A percentile compares a stretch with the other conserved stretches of the same genome.
Conservation (phyloP, 208 protist species). For the Endotrypanum monterogeii region DNA sequence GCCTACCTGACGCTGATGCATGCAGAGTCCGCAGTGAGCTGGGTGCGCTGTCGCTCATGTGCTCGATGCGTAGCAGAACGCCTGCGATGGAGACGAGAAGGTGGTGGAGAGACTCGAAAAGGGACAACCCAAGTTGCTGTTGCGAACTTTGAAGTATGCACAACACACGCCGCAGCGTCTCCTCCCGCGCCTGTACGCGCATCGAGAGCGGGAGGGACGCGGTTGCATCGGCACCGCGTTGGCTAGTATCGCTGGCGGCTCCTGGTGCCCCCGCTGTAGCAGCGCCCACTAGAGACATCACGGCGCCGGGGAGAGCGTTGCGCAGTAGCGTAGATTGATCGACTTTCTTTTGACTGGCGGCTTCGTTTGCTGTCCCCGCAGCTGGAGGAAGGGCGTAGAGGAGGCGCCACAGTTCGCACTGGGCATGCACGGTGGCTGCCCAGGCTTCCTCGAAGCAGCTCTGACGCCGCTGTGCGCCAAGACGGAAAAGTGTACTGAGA, state of each 20-base stretch:
- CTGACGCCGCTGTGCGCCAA: conserved; percentile 18
- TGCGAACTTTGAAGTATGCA: conserved; percentile 21
- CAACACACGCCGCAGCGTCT: conserved; percentile 14
- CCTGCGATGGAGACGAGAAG: conserved; percentile 15
- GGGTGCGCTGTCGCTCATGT: background rate
- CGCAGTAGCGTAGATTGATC: conserved; percentile 10
- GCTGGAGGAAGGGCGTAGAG: conserved; percentile 28
- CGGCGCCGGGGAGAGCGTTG: conserved; percentile 13
- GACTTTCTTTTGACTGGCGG: conserved; percentile 3
- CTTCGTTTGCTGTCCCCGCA: background rate
- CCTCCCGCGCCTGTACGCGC: background rate
- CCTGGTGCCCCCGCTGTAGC: background rate
- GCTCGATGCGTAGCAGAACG: conserved; percentile 28
- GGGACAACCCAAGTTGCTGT: conserved; percentile 13
- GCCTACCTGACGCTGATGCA: background rate
- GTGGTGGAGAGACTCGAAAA: conserved; percentile 34
- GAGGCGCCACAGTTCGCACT: conserved; percentile 25
- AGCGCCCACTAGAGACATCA: conserved; percentile 8
- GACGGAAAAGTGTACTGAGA: conserved; percentile 28
- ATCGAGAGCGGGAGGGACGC: background rate
- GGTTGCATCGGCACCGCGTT: background rate
- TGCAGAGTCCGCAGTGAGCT: background rate
- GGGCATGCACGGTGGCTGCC: conserved; percentile 32
- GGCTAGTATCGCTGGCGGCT: background rate
- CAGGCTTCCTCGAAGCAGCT: conserved; percentile 44